Percentiles rank a stretch among this genome's conserved stretches.
phyloP scores from a whole-genome alignment of 73 alveolate genomes.

The Breviolum minutum region DNA sequence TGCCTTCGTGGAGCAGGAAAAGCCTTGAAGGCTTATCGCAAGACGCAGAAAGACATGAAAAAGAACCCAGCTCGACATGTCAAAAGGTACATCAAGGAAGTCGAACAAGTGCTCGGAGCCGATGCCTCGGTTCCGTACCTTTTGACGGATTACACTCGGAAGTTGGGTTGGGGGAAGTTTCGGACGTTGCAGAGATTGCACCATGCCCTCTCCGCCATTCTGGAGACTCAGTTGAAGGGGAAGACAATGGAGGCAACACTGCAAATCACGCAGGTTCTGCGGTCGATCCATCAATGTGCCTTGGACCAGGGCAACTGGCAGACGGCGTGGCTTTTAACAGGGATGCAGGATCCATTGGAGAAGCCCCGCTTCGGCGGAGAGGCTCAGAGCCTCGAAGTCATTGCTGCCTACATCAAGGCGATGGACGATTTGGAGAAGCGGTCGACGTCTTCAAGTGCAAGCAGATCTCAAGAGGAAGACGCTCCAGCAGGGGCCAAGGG shows the following conservation, averaged over 20 bases:
- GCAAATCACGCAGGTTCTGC: constrained; percentile 11
- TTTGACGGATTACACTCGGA: neutral
- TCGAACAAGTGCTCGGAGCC: constrained; percentile 1
- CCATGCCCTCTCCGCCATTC: neutral
- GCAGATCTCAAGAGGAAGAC: neutral
- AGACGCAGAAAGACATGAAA: neutral
- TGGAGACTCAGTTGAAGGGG: neutral
- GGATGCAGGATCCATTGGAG: neutral
- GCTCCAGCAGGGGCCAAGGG: neutral
- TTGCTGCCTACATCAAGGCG: constrained; percentile 15
- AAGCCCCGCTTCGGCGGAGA: constrained; percentile 40
- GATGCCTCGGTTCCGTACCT: neutral
- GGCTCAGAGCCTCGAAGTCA: neutral
- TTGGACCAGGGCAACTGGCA: constrained; percentile 27
- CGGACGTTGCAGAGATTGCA: neutral
- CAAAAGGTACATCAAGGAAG: neutral
- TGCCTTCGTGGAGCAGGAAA: neutral
- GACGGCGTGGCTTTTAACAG: neutral
- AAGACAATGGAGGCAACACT: neutral
- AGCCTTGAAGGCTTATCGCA: constrained; percentile 2
- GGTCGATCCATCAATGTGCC: neutral
- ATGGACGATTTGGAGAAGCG: neutral
- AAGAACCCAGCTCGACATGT: neutral
- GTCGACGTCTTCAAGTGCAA: neutral
- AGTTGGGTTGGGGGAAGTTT: constrained; percentile 6